phyloP scores from a whole-genome alignment of 176 grass and related monocot species.

The Oryza meyeriana region DNA sequence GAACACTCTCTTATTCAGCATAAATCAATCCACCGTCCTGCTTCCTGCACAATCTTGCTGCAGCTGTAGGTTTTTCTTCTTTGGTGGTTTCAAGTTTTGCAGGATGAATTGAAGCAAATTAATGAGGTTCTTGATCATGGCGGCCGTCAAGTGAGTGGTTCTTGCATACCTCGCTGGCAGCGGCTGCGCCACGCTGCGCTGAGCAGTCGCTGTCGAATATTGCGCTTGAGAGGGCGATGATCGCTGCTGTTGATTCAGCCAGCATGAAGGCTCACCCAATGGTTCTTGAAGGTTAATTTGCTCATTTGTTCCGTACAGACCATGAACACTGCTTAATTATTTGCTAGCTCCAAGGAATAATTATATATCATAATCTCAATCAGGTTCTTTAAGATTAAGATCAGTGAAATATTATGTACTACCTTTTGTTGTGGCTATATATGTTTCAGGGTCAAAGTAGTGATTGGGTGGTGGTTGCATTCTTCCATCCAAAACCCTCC shows the following conservation, averaged over 20 bases:
- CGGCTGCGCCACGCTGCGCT: neutral
- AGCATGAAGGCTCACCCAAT: constrained; percentile 43
- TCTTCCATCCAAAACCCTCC: constrained; percentile 38
- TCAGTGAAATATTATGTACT: too few species aligned
- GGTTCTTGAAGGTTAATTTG: constrained; percentile 57
- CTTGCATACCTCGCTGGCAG: neutral
- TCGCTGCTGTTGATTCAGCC: constrained; percentile 21
- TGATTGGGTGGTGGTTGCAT: constrained; percentile 51
- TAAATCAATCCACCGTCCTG: neutral
- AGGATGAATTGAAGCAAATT: neutral
- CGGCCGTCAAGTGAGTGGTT: neutral
- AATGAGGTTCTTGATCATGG: neutral
- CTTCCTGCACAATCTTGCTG: neutral
- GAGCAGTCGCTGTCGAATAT: constrained; percentile 60
- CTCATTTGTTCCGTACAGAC: neutral
- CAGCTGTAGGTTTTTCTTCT: neutral
- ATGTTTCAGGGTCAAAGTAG: constrained; percentile 52
- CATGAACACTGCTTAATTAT: neutral
- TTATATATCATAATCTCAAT: neutral
- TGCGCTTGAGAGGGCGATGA: constrained; percentile 41
- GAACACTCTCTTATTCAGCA: neutral
- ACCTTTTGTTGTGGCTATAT: neutral
- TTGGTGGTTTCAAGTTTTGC: neutral
- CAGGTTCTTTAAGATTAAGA: neutral
- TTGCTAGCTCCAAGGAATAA: too few species aligned